phyloP scores from a whole-genome alignment of 2,329 filamentous ascomycete species.

The Ceratocystis destructans region DNA sequence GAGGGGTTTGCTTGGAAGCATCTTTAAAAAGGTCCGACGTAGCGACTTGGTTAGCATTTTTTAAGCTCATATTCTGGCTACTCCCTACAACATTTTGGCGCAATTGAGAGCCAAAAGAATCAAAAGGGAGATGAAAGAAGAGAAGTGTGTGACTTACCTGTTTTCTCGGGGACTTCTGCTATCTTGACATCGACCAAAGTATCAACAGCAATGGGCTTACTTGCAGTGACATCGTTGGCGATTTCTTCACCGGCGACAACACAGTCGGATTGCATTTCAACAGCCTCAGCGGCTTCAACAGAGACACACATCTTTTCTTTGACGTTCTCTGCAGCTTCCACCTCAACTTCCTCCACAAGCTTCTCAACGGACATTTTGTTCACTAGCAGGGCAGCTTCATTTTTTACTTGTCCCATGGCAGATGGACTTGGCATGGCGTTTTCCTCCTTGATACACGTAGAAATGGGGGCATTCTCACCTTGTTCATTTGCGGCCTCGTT shows the following conservation, averaged over 20 bases:
- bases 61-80: neutral
- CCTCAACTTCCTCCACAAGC: slow-evolving; percentile 2
- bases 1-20: neutral
- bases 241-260: neutral
- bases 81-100: neutral
- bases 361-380: slow-evolving; percentile 8
- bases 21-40: neutral
- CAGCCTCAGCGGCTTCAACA: slow-evolving; percentile 1
- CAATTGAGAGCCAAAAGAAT: neutral
- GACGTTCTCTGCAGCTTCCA: neutral
- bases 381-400: slow-evolving; percentile 7
- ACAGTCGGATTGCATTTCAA: neutral
- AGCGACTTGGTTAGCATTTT: neutral
- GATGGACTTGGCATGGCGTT: slow-evolving; percentile 6
- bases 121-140: neutral
- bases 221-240: neutral
- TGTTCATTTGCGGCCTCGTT: slow-evolving; percentile 5
- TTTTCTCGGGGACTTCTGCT: neutral
- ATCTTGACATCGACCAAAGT: neutral
- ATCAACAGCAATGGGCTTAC: neutral
- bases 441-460: slow-evolving; percentile 6
- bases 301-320: slow-evolving; percentile 1
- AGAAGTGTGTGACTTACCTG: neutral
- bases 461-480: slow-evolving; percentile 11
- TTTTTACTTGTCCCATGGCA: neutral